Base-by-base conservation (phyloP, 23 red algal species). In the Gracilaria domingensis region DNA sequence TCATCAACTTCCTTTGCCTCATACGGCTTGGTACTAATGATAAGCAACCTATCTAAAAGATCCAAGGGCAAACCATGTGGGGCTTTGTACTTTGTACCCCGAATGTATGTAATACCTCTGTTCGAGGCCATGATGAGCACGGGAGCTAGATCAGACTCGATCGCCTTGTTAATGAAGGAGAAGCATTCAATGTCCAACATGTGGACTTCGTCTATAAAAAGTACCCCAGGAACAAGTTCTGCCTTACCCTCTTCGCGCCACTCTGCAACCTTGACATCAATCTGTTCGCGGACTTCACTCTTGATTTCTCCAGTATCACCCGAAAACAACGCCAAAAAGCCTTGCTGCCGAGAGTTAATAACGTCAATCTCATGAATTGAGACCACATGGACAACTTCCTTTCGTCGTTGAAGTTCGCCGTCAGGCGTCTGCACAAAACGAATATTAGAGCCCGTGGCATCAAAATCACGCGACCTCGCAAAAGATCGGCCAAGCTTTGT, bases 111-210 rank as follows among this genome's bases (percentile, higher is more conserved):
- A 24, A 99, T 93, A 33, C 97, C 97, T n/a, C 97, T 92, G 62
- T 99, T 99, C 7, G 97, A 94, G 32, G 93, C 94, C 66, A 96
- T 89, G 13, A 99, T 86, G 18, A 99, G 85, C 32, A 99, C 85
- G 13, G 97, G 97, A 23, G 97, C 93, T 53, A 99, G 76, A 45
- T 95, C 87, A 61, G 80, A 79, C 62, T 99, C 97, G 24, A 99
- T 67, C 28, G 97, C 94, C 18, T 94, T 88, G 67, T 95, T 96
- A 53, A 99, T 88, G 75, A 96, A 99, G 0, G 97, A 93, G 66
- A 99, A 99, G 59, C 97, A 99, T 86, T 99, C 97, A 40, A 99
- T 96, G 67, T 99, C 97, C 42, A 99, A 79, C 97, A 99, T 99
- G 51, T 99, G 97, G 29, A 99, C 97, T 72, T 99, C 97, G 64